phyloP scores from a whole-genome alignment of 2,329 filamentous ascomycete genomes.

The Hypoxylon sp. region DNA sequence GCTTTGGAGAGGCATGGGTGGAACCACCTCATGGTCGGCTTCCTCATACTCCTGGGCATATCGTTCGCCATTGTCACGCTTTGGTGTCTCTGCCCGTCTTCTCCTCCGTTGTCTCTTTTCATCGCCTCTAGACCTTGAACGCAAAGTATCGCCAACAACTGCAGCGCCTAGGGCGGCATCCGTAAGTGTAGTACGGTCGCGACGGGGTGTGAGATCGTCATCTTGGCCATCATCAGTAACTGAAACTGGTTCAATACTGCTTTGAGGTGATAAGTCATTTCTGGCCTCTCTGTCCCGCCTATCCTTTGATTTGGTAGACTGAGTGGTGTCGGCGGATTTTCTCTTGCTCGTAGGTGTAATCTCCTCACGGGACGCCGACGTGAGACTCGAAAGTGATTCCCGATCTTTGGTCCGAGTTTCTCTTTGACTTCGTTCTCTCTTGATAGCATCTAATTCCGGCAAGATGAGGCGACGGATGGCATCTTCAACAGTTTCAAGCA shows the following conservation, averaged over 20 bases:
- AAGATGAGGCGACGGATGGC: conserved; percentile 91
- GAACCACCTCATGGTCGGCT: conserved; percentile 69
- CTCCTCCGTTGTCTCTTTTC: conserved; percentile 68
- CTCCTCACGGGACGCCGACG: conserved; percentile 69
- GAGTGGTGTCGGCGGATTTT: conserved; percentile 66
- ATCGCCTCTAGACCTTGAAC: conserved; percentile 60
- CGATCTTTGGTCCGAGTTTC: conserved; percentile 68
- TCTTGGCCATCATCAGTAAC: conserved; percentile 61
- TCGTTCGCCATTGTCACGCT: conserved; percentile 63
- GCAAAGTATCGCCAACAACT: conserved; percentile 58
- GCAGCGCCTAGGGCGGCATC: conserved; percentile 63
- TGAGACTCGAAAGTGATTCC: conserved; percentile 74
- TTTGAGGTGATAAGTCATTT: conserved; percentile 67
- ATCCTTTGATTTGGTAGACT: conserved; percentile 63
- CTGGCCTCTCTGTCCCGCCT: conserved; percentile 68
- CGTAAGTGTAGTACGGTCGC: conserved; percentile 56
- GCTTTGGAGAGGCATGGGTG: conserved; percentile 90
- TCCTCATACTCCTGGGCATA: conserved; percentile 68
- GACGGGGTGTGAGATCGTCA: conserved; percentile 63
- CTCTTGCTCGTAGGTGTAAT: conserved; percentile 67
- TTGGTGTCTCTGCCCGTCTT: conserved; percentile 65
- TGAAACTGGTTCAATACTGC: conserved; percentile 64
- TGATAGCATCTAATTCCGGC: conserved; percentile 91
- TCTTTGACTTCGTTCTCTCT: conserved; percentile 87
- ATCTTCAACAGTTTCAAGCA: conserved; percentile 93